Evolutionary conservation across 768 basidiomycete species (phyloP).

Genomic region (Lyophyllum decastes): DNA sequence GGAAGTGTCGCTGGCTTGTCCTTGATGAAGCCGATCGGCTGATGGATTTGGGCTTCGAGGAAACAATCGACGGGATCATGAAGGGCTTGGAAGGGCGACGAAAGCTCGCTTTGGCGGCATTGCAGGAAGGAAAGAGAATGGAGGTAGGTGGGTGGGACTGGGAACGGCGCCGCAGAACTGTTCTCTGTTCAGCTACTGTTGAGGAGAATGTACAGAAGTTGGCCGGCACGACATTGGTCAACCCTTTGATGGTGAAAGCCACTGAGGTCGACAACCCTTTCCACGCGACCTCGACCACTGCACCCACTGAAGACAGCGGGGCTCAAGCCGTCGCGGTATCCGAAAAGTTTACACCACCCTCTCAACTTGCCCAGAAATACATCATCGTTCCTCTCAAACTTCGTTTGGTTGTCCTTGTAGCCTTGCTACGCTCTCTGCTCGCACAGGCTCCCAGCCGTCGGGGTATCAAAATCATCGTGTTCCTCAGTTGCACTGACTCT

Average conservation of each 20-base stretch:
- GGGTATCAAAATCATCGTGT: slow-evolving; percentile 85
- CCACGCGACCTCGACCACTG: slow-evolving; percentile 11
- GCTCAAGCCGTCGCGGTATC: slow-evolving; percentile 22
- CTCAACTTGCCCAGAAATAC: slow-evolving; percentile 91
- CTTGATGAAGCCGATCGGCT: slow-evolving; percentile 96
- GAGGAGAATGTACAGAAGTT: slow-evolving; percentile 93
- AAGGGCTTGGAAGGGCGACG: slow-evolving; percentile 82
- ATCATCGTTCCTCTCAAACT: slow-evolving; percentile 89
- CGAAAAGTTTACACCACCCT: slow-evolving; percentile 87
- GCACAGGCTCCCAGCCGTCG: slow-evolving; percentile 53
- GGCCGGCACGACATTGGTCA: slow-evolving; percentile 76
- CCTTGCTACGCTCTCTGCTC: slow-evolving; percentile 81
- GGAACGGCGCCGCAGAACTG: slow-evolving; percentile 73
- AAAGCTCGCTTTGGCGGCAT: slow-evolving; percentile 70
- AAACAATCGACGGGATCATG: slow-evolving; percentile 89
- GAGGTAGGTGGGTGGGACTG: slow-evolving; percentile 90
- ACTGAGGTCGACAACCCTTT: slow-evolving; percentile 46
- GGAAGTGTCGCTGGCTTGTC: slow-evolving; percentile 93
- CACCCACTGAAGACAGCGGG: slow-evolving; percentile 15
- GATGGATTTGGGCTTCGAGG: slow-evolving; percentile 98
- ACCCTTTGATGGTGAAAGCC: slow-evolving; percentile 85
- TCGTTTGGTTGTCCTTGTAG: slow-evolving; percentile 88
- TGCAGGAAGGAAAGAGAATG: slow-evolving; percentile 62
- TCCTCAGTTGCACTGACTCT: slow-evolving; percentile 95
- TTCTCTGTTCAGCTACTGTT: slow-evolving; percentile 97